Evolutionary conservation across 2,329 filamentous ascomycete species (phyloP), one percentile per base, ranked within the genome.

Genomic region (Fusarium equiseti): DNA sequence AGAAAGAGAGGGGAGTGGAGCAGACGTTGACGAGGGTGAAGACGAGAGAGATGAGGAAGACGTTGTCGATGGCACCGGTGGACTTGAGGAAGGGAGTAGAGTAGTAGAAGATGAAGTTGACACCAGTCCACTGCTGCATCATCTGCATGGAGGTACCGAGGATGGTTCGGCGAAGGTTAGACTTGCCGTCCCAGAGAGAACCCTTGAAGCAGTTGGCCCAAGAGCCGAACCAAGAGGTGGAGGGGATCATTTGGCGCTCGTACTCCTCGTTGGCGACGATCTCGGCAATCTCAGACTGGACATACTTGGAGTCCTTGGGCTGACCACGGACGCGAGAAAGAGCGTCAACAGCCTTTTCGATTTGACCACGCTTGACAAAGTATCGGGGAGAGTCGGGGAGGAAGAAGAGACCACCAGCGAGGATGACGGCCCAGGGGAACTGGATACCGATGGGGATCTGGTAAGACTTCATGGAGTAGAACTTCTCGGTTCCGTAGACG

Each of bases 91-190:
- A 97, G 64, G 92, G 89, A 35, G 92, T 94, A 38, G 92, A 93
- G 84, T 91, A 93, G 84, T 93, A 92, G 85, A 95, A 96, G 86
- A 96, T 93, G 83, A 95, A 97, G 87, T 97, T 97, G 83, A 97
- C 92, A 85, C 94, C 93, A 27, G 92, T 95, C 89, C 85, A 88
- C 81, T 92, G 91, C 81, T 93, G 91, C 90, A 93, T 92, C 91
- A 93, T 93, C 84, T 93, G 91, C 35, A 93, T 84, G 27, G 90
- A 90, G 46, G 89, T 91, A 75, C 91, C 91, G 46, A 93, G 85
- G 63, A 93, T 89, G 27, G 69, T 72, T 72, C 68, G 69, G 57
- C 68, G 90, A 91, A 72, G 69, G 69, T 71, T 71, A 32, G 68
- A 71, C 43, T 72, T 72, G 65, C 56, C 68, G 15, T 61, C 60